Base-by-base conservation (phyloP, 2,329 filamentous ascomycete genomes). In the Penicillium glabrum region DNA sequence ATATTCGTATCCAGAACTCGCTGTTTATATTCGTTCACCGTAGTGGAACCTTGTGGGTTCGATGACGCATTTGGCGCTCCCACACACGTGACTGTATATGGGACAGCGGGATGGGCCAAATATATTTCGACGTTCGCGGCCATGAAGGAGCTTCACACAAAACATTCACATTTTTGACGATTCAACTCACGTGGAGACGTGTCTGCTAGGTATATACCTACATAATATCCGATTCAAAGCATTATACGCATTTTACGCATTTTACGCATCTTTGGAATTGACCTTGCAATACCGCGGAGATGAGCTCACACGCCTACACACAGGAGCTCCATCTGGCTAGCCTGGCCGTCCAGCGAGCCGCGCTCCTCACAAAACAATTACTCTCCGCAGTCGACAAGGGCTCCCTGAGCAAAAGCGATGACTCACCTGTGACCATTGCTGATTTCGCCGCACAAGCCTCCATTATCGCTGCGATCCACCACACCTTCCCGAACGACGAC, bases 391-490 rank as follows among this genome's bases (percentile, higher is more conserved):
- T 80, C n/a, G 75, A 78, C 60, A 82, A 82, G 62, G 76, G 76
- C 54, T 78, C 77, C 23, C 75, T 86, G 51, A 78, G 81, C 65
- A 87, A 88, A 68, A 76, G 75, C 54, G 85, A 88, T 68, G 74
- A 78, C 48, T 82, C 81, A 0, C 85, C 85, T 24, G 86, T 88
- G 50, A 87, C 86, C 1, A 80, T 86, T 37, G 85, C 84, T 57
- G 85, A 88, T 67, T 87, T 87, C 66, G 85, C 83, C 41, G 82
- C 83, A 2, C 85, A 88, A 69, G 84, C 85, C 10, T 75, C 87
- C 35, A 78, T 88, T 63, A 86, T 86, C 63, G 77, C 76, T 54
- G 80, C 82, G 27, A 72, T 87, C 46, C 83, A 80, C 64, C 69
- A 72, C 27, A 76, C 71, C 46, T 87, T 85, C 61, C 84, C 84